phyloP scores from a whole-genome alignment of 2,329 filamentous ascomycete species.

The Verticillium klebahnii region DNA sequence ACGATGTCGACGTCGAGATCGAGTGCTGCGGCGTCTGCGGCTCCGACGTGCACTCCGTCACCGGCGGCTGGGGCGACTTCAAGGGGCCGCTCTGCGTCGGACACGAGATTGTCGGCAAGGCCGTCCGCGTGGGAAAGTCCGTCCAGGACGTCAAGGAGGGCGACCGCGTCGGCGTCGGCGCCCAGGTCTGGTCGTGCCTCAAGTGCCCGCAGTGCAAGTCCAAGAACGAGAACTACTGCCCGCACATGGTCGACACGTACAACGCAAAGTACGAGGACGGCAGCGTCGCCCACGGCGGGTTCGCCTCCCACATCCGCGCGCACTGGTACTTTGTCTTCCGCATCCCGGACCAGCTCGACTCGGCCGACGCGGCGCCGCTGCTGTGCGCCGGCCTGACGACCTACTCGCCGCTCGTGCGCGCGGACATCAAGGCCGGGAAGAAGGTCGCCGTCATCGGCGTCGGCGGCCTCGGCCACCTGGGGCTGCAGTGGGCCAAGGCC shows the following conservation, averaged over 20 bases:
- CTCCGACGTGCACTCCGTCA: slow-evolving; percentile 56
- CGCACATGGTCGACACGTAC: slow-evolving; percentile 48
- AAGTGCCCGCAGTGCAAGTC: slow-evolving; percentile 41
- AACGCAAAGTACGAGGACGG: slow-evolving; percentile 53
- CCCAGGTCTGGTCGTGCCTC: slow-evolving; percentile 54
- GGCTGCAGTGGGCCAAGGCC: slow-evolving; percentile 65
- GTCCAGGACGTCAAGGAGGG: slow-evolving; percentile 50
- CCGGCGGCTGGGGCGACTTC: slow-evolving; percentile 49
- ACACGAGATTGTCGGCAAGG: slow-evolving; percentile 57
- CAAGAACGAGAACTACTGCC: slow-evolving; percentile 47
- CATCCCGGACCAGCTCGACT: slow-evolving; percentile 48
- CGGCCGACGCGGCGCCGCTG: slow-evolving; percentile 58
- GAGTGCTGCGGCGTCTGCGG: slow-evolving; percentile 63
- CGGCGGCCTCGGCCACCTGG: slow-evolving; percentile 71
- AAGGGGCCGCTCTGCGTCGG: slow-evolving; percentile 47
- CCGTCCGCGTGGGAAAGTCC: slow-evolving; percentile 39
- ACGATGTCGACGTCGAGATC: slow-evolving; percentile 60
- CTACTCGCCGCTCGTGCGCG: slow-evolving; percentile 63
- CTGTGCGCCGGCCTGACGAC: slow-evolving; percentile 75
- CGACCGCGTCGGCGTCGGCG: slow-evolving; percentile 61
- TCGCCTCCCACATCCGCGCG: slow-evolving; percentile 41
- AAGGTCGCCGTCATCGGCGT: slow-evolving; percentile 67
- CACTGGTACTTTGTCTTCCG: slow-evolving; percentile 56
- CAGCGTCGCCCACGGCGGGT: slow-evolving; percentile 61
- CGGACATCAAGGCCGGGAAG: slow-evolving; percentile 66